A percentile compares a stretch with the other conserved stretches of the same genome.
Conservation (phyloP, 2,329 filamentous ascomycete genomes). For the Colletotrichum musae region DNA sequence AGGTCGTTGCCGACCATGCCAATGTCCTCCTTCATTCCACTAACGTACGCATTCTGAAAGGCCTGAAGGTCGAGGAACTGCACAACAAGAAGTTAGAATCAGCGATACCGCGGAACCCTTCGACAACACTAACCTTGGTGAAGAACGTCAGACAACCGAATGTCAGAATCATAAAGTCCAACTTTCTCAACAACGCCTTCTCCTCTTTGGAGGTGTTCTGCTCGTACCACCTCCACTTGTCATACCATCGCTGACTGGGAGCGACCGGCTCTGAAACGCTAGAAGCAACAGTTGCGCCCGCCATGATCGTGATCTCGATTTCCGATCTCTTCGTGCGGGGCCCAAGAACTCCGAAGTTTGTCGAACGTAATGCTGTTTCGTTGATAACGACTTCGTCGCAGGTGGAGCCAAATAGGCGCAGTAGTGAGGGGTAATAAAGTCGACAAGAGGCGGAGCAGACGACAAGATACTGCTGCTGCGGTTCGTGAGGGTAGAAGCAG, state of each 20-base stretch:
- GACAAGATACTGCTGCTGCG: conserved; percentile 22
- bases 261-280: not conserved
- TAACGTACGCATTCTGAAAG: conserved; percentile 54
- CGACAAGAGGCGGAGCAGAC: conserved; percentile 22
- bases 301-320: conserved; percentile 5
- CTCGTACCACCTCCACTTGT: conserved; percentile 34
- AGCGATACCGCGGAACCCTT: not conserved
- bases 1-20: conserved; percentile 53
- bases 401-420: conserved; percentile 17
- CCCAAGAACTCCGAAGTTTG: not conserved
- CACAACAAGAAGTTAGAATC: not conserved
- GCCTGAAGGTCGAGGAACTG: conserved; percentile 36
- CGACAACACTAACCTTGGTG: conserved; percentile 59
- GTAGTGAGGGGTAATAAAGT: not conserved
- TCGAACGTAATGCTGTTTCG: not conserved
- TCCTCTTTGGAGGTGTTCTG: conserved; percentile 46
- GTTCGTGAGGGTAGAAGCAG: not conserved
- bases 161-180: conserved; percentile 75
- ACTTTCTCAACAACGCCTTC: conserved; percentile 67
- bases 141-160: conserved; percentile 74
- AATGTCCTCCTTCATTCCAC: conserved; percentile 55
- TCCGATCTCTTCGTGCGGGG: not conserved
- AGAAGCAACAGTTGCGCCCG: conserved; percentile 10
- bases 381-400: conserved; percentile 8
- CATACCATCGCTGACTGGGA: conserved; percentile 7